Evolutionary conservation across 164 flowering plant species (phyloP).

Genomic region (Vitis amurensis): DNA sequence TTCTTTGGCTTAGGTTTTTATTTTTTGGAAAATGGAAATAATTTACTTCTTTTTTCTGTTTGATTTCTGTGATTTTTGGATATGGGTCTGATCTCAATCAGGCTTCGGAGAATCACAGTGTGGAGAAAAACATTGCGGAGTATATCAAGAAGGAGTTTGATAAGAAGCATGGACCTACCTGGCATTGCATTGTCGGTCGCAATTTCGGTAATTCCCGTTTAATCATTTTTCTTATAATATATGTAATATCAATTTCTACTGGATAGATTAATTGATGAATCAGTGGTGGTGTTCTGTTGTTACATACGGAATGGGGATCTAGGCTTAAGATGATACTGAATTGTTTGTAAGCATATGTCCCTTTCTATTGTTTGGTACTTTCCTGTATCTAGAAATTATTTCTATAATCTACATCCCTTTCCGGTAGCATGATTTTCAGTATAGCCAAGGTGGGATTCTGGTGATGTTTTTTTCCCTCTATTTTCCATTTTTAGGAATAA

Average conservation of each 20-base stretch:
- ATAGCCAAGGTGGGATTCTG: too few relatives aligned
- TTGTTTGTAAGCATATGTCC: too few relatives aligned
- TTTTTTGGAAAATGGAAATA: neutral
- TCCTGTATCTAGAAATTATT: too few relatives aligned
- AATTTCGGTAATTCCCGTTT: constrained; percentile 72
- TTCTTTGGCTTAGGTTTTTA: constrained; percentile 8
- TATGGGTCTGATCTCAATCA: constrained; percentile 14
- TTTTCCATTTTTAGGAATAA: too few relatives aligned
- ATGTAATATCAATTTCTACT: neutral
- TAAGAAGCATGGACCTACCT: constrained; percentile 90
- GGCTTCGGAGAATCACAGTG: constrained; percentile 87
- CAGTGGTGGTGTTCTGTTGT: neutral
- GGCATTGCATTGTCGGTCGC: constrained; percentile 99
- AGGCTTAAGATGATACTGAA: too few relatives aligned
- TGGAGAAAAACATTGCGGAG: constrained; percentile 98
- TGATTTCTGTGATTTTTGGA: constrained; percentile 1
- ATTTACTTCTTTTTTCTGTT: neutral
- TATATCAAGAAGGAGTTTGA: constrained; percentile 94
- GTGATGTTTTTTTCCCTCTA: too few relatives aligned
- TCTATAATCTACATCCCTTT: too few relatives aligned
- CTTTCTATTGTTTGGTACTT: too few relatives aligned
- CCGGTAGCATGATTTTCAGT: too few relatives aligned
- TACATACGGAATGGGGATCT: too few relatives aligned
- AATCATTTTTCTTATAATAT: neutral
- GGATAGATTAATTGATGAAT: neutral